Conservation (phyloP, 2,329 filamentous ascomycete species). For the Ceratocystis lukuohia region DNA sequence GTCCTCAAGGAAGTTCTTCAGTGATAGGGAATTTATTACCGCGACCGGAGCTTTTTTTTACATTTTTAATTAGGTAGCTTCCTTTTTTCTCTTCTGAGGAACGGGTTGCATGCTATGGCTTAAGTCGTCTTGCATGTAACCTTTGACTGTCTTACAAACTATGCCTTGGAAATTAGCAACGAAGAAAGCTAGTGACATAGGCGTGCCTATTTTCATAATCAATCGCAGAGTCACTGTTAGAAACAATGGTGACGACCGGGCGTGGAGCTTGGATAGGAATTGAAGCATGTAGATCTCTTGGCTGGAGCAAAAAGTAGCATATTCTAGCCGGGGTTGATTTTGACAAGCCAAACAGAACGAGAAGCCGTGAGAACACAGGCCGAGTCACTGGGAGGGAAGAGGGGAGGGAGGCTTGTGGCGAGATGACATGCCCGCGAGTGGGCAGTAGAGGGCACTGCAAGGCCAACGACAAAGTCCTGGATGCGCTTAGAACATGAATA, state of each 20-base stretch:
- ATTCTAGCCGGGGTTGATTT: not conserved
- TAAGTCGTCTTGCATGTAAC: not conserved
- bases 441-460: too few relatives aligned
- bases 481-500: too few relatives aligned
- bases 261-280: not conserved
- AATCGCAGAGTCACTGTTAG: not conserved
- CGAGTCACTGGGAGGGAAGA: not conserved
- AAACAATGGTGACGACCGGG: not conserved
- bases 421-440: too few relatives aligned
- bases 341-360: not conserved
- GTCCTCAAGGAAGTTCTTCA: not conserved
- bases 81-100: not conserved
- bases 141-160: not conserved
- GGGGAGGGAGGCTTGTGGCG: not conserved
- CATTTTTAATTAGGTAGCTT: not conserved
- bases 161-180: not conserved
- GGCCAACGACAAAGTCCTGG: too few relatives aligned
- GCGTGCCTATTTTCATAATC: not conserved
- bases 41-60: not conserved
- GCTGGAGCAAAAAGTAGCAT: not conserved
- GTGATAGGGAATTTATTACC: not conserved
- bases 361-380: not conserved
- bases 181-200: not conserved
- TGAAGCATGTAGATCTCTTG: conserved; percentile 7
- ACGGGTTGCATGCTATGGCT: not conserved